Evolutionary conservation across 768 basidiomycete species (phyloP).

Genomic region (Boletus vinaceobasis): DNA sequence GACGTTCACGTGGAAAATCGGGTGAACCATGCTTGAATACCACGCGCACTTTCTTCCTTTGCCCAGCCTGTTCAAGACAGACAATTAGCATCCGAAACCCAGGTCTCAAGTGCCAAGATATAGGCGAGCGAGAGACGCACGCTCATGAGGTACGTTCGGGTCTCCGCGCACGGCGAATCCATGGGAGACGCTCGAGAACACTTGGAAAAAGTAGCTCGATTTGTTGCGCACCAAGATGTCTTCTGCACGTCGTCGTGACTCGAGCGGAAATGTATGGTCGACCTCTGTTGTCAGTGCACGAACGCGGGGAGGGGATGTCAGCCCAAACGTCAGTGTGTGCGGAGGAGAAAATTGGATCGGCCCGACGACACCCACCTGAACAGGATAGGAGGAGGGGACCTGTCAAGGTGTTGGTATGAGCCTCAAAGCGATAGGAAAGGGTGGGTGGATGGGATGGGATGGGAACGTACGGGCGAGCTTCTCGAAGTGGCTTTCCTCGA

Average conservation of each 20-base stretch:
- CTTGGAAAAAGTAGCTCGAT: conserved; percentile 50
- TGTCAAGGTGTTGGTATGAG: background rate
- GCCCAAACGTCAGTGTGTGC: background rate
- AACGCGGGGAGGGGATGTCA: background rate
- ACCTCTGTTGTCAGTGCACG: conserved; percentile 36
- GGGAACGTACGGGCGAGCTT: conserved; percentile 35
- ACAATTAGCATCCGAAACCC: background rate
- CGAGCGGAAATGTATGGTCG: conserved; percentile 48
- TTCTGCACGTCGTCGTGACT: conserved; percentile 50
- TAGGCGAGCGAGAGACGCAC: conserved; percentile 10
- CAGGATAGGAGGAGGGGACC: no score
- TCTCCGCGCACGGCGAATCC: conserved; percentile 18
- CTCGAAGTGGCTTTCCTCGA: conserved; percentile 52
- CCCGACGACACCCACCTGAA: conserved; percentile 11
- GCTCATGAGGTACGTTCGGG: conserved; percentile 12
- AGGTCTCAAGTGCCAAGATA: background rate
- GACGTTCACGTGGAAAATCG: background rate
- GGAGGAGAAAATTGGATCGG: background rate
- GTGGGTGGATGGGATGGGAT: background rate
- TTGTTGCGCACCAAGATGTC: conserved; percentile 50
- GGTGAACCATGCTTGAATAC: conserved; percentile 46
- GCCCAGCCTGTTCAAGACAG: conserved; percentile 41
- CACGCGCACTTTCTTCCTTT: conserved; percentile 53
- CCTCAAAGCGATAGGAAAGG: no score
- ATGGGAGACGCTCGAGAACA: conserved; percentile 56